Percentiles rank a stretch among this genome's conserved stretches.
These are phyloP conservation scores for Botryotinia convoluta DNA, from an alignment of 2,329 filamentous ascomycete species.

Conservation along the genomic window DNA sequence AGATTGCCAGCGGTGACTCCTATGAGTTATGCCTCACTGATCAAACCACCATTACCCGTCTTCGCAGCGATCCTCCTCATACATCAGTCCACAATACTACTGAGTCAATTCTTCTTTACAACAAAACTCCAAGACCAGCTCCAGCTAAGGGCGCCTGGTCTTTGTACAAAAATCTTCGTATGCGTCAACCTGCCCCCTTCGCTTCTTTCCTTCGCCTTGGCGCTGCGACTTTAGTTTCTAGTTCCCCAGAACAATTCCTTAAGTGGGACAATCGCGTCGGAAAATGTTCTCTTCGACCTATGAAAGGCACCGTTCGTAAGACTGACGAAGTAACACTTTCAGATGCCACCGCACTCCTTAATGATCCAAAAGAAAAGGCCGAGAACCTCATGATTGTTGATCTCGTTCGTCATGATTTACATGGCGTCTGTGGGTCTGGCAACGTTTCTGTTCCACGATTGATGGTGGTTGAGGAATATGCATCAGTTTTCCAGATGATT, in stretches of 20 bases:
- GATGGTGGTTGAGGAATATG: conserved; percentile 86
- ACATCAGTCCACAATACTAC: conserved; percentile 14
- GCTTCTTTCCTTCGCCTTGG: conserved; percentile 76
- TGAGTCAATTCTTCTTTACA: conserved; percentile 19
- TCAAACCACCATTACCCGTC: conserved; percentile 32
- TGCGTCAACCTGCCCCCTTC: conserved; percentile 45
- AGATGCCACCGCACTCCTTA: conserved; percentile 69
- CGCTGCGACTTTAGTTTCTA: conserved; percentile 69
- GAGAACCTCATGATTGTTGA: conserved; percentile 99
- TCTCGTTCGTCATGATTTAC: conserved; percentile 88
- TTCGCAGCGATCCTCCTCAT: conserved; percentile 13
- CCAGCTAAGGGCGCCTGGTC: conserved; percentile 30
- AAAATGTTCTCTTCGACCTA: conserved; percentile 77
- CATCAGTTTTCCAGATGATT: conserved; percentile 87
- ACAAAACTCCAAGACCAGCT: conserved; percentile 21
- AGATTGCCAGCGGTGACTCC: conserved; percentile 41
- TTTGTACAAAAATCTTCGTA: conserved; percentile 37
- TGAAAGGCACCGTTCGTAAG: conserved; percentile 95
- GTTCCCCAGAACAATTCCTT: conserved; percentile 87
- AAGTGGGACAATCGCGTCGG: conserved; percentile 57
- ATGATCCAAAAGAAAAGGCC: conserved; percentile 83
- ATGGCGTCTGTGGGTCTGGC: conserved; percentile 75
- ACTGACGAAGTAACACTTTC: conserved; percentile 62
- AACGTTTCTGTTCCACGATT: conserved; percentile 73
- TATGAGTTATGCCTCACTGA: conserved; percentile 44